Evolutionary conservation across 1,284 basidiomycete genomes (phyloP).

Genomic region (Takashimella tepidaria): DNA sequence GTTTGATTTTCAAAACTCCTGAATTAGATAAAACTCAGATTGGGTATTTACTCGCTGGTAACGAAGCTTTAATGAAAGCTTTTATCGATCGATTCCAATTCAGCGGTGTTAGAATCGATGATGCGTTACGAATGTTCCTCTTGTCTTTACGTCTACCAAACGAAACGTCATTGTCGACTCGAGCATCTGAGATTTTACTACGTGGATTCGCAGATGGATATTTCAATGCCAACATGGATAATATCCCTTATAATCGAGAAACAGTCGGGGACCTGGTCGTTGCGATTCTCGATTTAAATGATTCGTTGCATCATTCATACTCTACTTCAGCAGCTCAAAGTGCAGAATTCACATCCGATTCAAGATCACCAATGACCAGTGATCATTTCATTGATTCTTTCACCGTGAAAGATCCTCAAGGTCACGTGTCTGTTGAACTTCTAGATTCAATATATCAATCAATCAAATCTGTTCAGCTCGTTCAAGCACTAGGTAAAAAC

Average conservation of each 20-base stretch:
- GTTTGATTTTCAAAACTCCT: constrained; percentile 74
- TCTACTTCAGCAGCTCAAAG: constrained; percentile 29
- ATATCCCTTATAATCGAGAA: constrained; percentile 71
- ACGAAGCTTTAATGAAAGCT: constrained; percentile 67
- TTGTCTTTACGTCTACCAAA: constrained; percentile 69
- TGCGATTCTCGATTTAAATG: constrained; percentile 65
- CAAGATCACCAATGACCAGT: constrained; percentile 57
- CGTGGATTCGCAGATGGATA: constrained; percentile 75
- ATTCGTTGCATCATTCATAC: constrained; percentile 42
- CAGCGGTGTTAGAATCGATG: constrained; percentile 74
- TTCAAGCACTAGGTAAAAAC: constrained; percentile 59
- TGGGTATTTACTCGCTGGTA: constrained; percentile 73
- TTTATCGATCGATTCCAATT: constrained; percentile 87
- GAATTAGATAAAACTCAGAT: constrained; percentile 80
- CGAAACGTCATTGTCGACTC: constrained; percentile 51
- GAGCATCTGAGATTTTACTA: constrained; percentile 62
- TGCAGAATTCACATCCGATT: constrained; percentile 54
- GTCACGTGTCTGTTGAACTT: constrained; percentile 64
- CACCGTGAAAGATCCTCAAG: constrained; percentile 63
- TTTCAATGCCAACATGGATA: constrained; percentile 78
- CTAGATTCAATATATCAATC: constrained; percentile 72
- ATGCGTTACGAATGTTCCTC: constrained; percentile 80
- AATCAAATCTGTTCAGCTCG: constrained; percentile 64
- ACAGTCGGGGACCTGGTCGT: constrained; percentile 71
- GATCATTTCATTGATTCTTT: constrained; percentile 77